Evolutionary conservation across 2,329 filamentous ascomycete genomes (phyloP), one percentile per base, ranked within the genome.

Genomic region (Pseudocercospora fuligena): DNA sequence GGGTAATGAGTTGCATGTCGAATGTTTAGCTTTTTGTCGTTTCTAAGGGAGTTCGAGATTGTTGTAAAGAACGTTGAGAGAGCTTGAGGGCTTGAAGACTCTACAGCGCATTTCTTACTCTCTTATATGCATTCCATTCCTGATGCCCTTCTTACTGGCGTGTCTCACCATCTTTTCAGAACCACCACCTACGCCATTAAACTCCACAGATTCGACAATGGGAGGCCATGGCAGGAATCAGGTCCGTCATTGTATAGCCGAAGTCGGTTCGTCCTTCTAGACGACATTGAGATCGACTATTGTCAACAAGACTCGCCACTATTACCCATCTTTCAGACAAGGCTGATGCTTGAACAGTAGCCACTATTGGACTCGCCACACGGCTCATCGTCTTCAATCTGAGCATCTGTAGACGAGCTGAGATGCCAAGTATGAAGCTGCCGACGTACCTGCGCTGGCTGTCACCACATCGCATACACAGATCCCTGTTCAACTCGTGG

Each of bases 241-340:
- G 40, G 16, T 43, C 40, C 40, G 40, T 14, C 8, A 27, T 8
- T 27, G 19, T 23, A 14, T 56, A 29, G 9, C 51, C 51, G 51
- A 56, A 56, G 25, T 56, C 27, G 51, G 16, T 56, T 11, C 51
- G 23, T n/a, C n/a, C 23, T 40, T 25, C 19, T 33, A 60, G 19
- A 25, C 57, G 57, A 46, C 36, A 60, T 60, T 43, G 33, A 27
- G 57, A 60, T 60, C 57, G 29, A 21, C 57, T 43, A 1, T n/a
- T 16, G 2, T 16, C 27, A 12, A 16, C 5, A 29, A n/a, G 21
- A 33, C 14, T 43, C 27, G 51, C 51, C 51, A 43, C 31, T 25
- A 16, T 25, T 25, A 21, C 6, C 5, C 8, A 21, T 40, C 2
- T 27, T 46, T 43, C 6, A 21, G 14, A 60, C 33, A 25, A 46